phyloP scores from a whole-genome alignment of 495 filamentous ascomycete species.

The Mytilinidion resinicola region DNA sequence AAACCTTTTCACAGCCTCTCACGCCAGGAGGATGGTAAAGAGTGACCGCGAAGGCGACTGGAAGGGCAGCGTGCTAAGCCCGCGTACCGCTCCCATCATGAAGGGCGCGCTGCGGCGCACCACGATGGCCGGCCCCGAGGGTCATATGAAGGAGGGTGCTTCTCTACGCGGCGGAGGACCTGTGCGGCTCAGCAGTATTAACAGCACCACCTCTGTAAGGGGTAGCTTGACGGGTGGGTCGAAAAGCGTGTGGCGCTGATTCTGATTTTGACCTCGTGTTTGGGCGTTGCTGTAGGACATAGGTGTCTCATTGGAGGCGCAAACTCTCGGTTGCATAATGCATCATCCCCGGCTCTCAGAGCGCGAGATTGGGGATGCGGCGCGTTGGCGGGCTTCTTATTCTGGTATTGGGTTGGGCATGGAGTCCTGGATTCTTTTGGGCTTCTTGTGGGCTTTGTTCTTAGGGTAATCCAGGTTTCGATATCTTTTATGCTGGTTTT shows the following conservation, averaged over 20 bases:
- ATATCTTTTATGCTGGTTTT: too few relatives aligned
- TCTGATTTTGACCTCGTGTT: too few relatives aligned
- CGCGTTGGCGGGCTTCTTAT: too few relatives aligned
- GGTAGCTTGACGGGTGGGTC: slow-evolving; percentile 7
- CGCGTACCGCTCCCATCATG: slow-evolving; percentile 58
- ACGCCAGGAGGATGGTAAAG: slow-evolving; percentile 65
- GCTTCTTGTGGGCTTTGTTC: too few relatives aligned
- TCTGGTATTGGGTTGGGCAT: too few relatives aligned
- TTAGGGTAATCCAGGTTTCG: too few relatives aligned
- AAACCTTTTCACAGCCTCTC: slow-evolving; percentile 61
- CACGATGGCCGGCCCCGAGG: slow-evolving; percentile 19
- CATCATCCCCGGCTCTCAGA: too few relatives aligned
- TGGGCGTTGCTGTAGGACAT: too few relatives aligned
- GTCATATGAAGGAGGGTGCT: slow-evolving; percentile 6
- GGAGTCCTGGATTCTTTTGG: too few relatives aligned
- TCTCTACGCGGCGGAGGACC: slow-evolving; percentile 7
- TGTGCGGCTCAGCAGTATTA: slow-evolving; percentile 20
- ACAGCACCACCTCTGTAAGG: neutral
- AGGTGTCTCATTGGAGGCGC: too few relatives aligned
- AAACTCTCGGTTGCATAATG: too few relatives aligned
- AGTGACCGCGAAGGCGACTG: slow-evolving; percentile 51
- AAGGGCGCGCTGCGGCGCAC: slow-evolving; percentile 41
- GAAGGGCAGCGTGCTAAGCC: slow-evolving; percentile 57
- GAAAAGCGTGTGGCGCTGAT: slow-evolving; percentile 13
- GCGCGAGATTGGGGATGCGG: too few relatives aligned